Conservation (phyloP, 2,329 filamentous ascomycete genomes). For the Calonectria hongkongensis region DNA sequence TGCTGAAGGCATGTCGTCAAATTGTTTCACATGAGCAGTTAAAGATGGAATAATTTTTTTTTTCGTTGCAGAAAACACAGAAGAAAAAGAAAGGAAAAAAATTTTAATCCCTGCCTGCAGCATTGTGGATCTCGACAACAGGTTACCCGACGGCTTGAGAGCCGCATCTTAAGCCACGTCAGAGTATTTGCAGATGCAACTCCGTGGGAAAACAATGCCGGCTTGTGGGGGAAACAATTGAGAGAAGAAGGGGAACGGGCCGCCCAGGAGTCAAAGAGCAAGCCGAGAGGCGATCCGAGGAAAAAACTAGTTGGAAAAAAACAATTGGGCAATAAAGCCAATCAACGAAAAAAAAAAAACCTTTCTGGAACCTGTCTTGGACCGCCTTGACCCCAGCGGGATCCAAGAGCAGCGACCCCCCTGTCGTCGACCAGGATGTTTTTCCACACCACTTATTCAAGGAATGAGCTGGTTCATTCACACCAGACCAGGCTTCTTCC, state of each 20-base stretch:
- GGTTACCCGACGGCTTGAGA: slow-evolving; percentile 39
- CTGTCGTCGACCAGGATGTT: slow-evolving; percentile 48
- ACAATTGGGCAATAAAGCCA: neutral
- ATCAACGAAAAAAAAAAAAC: slow-evolving; percentile 25
- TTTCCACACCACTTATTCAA: slow-evolving; percentile 49
- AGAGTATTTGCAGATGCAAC: slow-evolving; percentile 52
- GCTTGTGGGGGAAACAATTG: slow-evolving; percentile 41
- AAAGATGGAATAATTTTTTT: neutral
- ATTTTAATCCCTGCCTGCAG: slow-evolving; percentile 40
- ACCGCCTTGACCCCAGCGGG: slow-evolving; percentile 35
- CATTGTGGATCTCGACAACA: slow-evolving; percentile 42
- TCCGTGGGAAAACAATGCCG: slow-evolving; percentile 43
- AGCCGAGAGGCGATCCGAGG: slow-evolving; percentile 24
- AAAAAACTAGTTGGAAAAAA: neutral
- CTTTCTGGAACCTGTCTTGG: slow-evolving; percentile 32
- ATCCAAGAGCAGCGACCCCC: slow-evolving; percentile 38
- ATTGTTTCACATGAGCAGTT: slow-evolving; percentile 22
- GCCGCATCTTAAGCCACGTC: slow-evolving; percentile 54
- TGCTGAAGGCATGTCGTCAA: slow-evolving; percentile 8
- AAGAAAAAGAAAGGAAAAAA: slow-evolving; percentile 19
- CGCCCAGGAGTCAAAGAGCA: slow-evolving; percentile 35
- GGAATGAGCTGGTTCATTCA: slow-evolving; percentile 29
- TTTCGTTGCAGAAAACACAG: neutral
- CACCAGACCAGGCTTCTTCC: slow-evolving; percentile 28
- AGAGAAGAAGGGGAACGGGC: slow-evolving; percentile 44